Percentiles rank a stretch among this genome's conserved stretches.
Evolutionary conservation across 768 basidiomycete genomes (phyloP).

Genomic region (Kockovaella imperatae): DNA sequence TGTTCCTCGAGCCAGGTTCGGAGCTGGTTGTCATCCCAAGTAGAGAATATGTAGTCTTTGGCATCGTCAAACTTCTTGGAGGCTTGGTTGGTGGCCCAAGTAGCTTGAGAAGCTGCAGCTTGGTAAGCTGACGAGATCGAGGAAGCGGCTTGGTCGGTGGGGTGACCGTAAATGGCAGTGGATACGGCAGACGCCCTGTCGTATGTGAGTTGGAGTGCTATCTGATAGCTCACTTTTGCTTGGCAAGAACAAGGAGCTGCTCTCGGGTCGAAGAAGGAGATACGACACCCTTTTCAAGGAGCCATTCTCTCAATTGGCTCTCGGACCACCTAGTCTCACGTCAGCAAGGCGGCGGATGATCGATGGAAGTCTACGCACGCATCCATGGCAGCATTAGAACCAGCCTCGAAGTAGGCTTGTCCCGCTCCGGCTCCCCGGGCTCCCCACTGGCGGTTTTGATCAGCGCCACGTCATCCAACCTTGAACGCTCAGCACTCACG

Average conservation of each 20-base stretch:
- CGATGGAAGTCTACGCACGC: conserved; percentile 30
- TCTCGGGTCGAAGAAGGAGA: conserved; percentile 71
- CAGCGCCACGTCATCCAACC: conserved; percentile 5
- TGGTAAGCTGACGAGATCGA: conserved; percentile 30
- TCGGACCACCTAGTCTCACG: conserved; percentile 61
- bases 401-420: conserved; percentile 43
- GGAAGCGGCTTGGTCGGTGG: conserved; percentile 45
- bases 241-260: conserved; percentile 68
- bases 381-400: conserved; percentile 61
- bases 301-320: conserved; percentile 66
- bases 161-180: conserved; percentile 50
- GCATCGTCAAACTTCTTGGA: conserved; percentile 54
- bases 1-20: conserved; percentile 65
- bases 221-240: conserved; percentile 49
- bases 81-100: conserved; percentile 41
- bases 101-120: conserved; percentile 29
- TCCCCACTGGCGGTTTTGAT: conserved; percentile 26
- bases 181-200: conserved; percentile 54
- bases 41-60: conserved; percentile 80
- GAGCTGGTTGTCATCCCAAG: conserved; percentile 76
- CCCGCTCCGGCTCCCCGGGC: conserved; percentile 34
- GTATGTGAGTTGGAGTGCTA: conserved; percentile 22
- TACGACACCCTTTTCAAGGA: conserved; percentile 80
- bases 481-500: conserved; percentile 19
- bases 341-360: background rate